Percentiles rank a stretch among this genome's conserved stretches.
phyloP scores from a whole-genome alignment of 2,329 filamentous ascomycete genomes.

The Pseudopyricularia cyperi region DNA sequence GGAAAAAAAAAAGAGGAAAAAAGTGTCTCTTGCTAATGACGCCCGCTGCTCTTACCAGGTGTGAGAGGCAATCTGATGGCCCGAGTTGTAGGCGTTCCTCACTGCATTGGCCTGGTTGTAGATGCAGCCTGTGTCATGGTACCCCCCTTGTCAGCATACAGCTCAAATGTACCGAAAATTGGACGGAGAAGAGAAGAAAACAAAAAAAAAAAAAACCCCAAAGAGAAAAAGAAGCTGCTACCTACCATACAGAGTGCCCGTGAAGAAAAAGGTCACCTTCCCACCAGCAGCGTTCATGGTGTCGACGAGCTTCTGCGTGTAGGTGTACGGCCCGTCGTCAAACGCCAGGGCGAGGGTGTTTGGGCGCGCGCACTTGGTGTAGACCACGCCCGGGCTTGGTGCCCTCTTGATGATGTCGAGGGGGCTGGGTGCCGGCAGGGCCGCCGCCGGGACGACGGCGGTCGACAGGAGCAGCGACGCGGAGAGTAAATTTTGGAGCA shows the following conservation, averaged over 20 bases:
- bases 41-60: conserved; percentile 25
- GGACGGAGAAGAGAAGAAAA: too few species aligned
- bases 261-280: conserved; percentile 42
- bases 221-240: neutral
- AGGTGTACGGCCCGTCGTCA: conserved; percentile 38
- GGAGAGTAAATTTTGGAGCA: neutral
- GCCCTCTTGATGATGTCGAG: conserved; percentile 26
- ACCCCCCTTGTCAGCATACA: too few species aligned
- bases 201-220: too few species aligned
- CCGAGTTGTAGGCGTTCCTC: conserved; percentile 34
- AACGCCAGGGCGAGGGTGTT: conserved; percentile 37
- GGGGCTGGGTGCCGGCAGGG: conserved; percentile 13
- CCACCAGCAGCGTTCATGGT: conserved; percentile 31
- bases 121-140: conserved; percentile 26
- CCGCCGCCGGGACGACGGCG: neutral
- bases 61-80: conserved; percentile 41
- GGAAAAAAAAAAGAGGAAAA: neutral
- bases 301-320: conserved; percentile 35
- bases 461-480: conserved; percentile 3
- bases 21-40: too few species aligned
- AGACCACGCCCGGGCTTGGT: conserved; percentile 26
- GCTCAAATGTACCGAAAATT: too few species aligned
- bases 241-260: conserved; percentile 31
- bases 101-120: conserved; percentile 38
- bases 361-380: conserved; percentile 28